Conservation (phyloP, 208 protist species). For the Tetramitus jugosus region DNA sequence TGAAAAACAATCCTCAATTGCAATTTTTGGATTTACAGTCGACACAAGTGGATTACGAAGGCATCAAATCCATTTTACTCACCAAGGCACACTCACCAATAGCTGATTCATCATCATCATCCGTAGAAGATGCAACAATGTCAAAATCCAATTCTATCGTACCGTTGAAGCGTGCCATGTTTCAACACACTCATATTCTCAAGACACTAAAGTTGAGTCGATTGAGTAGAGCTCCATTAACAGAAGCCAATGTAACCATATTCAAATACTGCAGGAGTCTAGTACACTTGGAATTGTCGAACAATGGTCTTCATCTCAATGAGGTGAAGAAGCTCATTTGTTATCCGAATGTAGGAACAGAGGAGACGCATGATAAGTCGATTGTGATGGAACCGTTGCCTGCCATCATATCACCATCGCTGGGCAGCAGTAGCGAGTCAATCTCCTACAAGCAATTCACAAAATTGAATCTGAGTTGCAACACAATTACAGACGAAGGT, state of each 20-base stretch:
- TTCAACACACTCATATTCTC: too few relatives aligned
- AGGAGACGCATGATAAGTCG: too few relatives aligned
- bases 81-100: background rate
- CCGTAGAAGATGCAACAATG: too few relatives aligned
- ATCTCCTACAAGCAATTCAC: too few relatives aligned
- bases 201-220: background rate
- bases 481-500: background rate
- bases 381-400: too few relatives aligned
- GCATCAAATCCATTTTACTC: background rate
- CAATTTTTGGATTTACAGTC: background rate
- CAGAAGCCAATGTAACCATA: background rate
- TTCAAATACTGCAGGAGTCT: background rate
- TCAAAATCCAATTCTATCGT: too few relatives aligned
- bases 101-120: background rate
- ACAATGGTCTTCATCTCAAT: background rate
- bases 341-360: too few relatives aligned
- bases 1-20: background rate
- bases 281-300: background rate
- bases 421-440: too few relatives aligned
- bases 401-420: too few relatives aligned
- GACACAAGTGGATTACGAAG: background rate
- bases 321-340: background rate
- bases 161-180: too few relatives aligned
- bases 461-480: background rate
- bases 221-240: background rate